These are phyloP conservation scores for Debaryomyces fabryi DNA, from an alignment of 1,139 yeast genomes.

Conservation along the genomic window DNA sequence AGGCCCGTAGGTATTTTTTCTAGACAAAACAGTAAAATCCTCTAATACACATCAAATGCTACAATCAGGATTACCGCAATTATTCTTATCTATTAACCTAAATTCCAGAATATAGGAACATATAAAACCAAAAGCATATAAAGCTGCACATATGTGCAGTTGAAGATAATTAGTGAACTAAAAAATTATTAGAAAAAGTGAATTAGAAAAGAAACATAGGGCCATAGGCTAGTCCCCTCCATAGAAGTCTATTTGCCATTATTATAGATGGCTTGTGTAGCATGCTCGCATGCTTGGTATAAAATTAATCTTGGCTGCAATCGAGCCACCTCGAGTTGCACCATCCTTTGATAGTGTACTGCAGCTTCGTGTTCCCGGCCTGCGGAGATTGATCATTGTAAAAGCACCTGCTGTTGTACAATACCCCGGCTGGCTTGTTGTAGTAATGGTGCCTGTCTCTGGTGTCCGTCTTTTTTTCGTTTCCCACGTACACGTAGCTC, in stretches of 20 bases:
- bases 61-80: not conserved
- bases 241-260: not conserved
- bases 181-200: not conserved
- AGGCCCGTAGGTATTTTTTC: no score
- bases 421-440: slow-evolving; percentile 40
- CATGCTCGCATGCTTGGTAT: not conserved
- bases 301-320: not conserved
- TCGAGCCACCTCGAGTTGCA: slow-evolving; percentile 49
- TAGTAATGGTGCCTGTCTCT: not conserved
- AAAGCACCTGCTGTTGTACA: slow-evolving; percentile 24
- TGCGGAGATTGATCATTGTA: slow-evolving; percentile 42
- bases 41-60: not conserved
- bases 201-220: not conserved
- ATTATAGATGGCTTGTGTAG: not conserved
- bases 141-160: not conserved
- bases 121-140: not conserved
- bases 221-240: not conserved
- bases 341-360: slow-evolving; percentile 60
- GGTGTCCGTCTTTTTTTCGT: slow-evolving; percentile 8
- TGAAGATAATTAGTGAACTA: not conserved
- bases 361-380: slow-evolving; percentile 43
- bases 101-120: not conserved
- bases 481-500: slow-evolving; percentile 24
- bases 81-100: not conserved
- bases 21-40: no score